phyloP scores from a whole-genome alignment of 1,284 basidiomycete genomes.

The Coriolopsis trogii region DNA sequence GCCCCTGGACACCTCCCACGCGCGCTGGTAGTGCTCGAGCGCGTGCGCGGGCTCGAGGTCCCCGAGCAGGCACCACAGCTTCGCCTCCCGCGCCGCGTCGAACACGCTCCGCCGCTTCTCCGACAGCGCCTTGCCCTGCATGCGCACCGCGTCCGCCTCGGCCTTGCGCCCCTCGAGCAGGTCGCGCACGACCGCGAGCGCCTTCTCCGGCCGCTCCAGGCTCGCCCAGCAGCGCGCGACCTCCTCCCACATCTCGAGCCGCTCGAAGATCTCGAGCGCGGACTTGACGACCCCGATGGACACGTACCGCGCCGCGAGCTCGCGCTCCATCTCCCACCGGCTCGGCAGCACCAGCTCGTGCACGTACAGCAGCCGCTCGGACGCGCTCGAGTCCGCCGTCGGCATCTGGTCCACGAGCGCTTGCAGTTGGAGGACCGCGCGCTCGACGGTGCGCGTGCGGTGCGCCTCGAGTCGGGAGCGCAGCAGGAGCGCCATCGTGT shows the following conservation, averaged over 20 bases:
- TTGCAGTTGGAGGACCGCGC: conserved; percentile 87
- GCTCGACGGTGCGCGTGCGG: conserved; percentile 89
- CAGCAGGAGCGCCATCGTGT: conserved; percentile 92
- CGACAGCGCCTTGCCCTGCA: conserved; percentile 56
- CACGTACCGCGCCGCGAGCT: conserved; percentile 83
- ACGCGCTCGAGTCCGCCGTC: conserved; percentile 69
- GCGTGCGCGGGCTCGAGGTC: conserved; percentile 82
- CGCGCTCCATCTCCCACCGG: conserved; percentile 90
- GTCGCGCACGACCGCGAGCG: conserved; percentile 78
- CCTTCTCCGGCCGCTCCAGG: conserved; percentile 80
- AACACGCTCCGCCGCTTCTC: conserved; percentile 48
- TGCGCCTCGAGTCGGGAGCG: conserved; percentile 86
- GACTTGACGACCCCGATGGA: conserved; percentile 85
- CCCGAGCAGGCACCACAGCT: conserved; percentile 94
- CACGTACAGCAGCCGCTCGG: conserved; percentile 80
- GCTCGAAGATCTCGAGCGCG: conserved; percentile 89
- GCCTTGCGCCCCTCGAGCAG: conserved; percentile 81
- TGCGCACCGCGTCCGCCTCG: conserved; percentile 77
- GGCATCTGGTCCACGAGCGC: conserved; percentile 96
- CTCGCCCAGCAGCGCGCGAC: conserved; percentile 84
- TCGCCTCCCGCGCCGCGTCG: conserved; percentile 80
- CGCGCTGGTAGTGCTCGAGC: conserved; percentile 75
- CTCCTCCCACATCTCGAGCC: conserved; percentile 97
- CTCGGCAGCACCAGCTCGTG: conserved; percentile 82
- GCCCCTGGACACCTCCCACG: conserved; percentile 82